These are phyloP conservation scores for Pichia sp. DNA, from an alignment of 1,139 yeast species.

Conservation along the genomic window DNA sequence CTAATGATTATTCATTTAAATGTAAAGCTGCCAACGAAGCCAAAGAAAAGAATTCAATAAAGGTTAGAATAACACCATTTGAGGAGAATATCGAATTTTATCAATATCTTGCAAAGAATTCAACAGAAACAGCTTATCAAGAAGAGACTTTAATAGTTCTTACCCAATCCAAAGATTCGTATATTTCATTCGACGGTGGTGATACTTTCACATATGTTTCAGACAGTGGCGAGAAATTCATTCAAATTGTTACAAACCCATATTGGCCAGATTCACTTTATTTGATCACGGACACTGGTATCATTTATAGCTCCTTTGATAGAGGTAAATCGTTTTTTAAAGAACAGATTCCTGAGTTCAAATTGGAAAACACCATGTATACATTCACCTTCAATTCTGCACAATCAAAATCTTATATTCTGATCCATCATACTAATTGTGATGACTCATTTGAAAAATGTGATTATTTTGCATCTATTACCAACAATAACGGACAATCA, in stretches of 20 bases:
- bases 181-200: neutral
- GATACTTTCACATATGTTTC: neutral
- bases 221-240: neutral
- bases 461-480: no score
- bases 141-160: neutral
- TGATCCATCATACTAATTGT: neutral
- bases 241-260: conserved; percentile 45
- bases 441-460: neutral
- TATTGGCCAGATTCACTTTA: conserved; percentile 61
- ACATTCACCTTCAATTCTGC: conserved; percentile 50
- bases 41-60: neutral
- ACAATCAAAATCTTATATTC: neutral
- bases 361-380: conserved; percentile 13
- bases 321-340: conserved; percentile 50
- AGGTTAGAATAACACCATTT: neutral
- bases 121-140: neutral
- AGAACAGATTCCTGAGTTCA: conserved; percentile 43
- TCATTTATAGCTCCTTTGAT: conserved; percentile 59
- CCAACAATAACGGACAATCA: no score
- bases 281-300: conserved; percentile 50
- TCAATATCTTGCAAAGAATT: neutral
- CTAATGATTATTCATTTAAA: neutral
- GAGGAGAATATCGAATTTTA: neutral
- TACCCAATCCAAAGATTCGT: neutral
- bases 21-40: neutral